Conservation (phyloP, 805 yeast species). For the Priceomyces carsonii region DNA sequence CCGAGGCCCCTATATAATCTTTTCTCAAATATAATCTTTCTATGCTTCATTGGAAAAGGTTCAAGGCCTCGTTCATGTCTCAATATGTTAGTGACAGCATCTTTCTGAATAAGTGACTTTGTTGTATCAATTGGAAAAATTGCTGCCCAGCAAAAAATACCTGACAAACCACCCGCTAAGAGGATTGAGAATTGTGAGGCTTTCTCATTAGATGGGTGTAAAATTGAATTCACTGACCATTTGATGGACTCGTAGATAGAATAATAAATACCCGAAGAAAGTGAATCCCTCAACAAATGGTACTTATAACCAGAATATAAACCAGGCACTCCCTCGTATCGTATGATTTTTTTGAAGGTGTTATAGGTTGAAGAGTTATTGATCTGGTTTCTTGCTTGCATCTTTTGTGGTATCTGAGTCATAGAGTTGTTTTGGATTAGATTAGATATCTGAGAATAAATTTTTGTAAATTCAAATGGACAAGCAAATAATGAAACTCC, state of each 20-base stretch:
- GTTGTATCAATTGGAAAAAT: conserved; percentile 83
- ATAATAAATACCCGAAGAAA: conserved; percentile 74
- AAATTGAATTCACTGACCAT: conserved; percentile 38
- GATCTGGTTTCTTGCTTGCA: conserved; percentile 12
- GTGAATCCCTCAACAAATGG: conserved; percentile 67
- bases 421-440: conserved; percentile 34
- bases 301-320: conserved; percentile 72
- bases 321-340: conserved; percentile 60
- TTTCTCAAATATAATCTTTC: conserved; percentile 35
- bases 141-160: conserved; percentile 70
- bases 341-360: conserved; percentile 48
- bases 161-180: conserved; percentile 78
- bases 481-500: conserved; percentile 66
- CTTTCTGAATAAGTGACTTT: conserved; percentile 74
- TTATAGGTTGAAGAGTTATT: conserved; percentile 39
- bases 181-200: conserved; percentile 33
- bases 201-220: conserved; percentile 24
- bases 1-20: conserved; percentile 76
- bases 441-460: conserved; percentile 72
- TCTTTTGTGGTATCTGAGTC: conserved; percentile 12
- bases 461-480: conserved; percentile 83
- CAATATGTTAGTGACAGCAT: conserved; percentile 67
- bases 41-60: conserved; percentile 32
- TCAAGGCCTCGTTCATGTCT: conserved; percentile 48
- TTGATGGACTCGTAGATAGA: conserved; percentile 76